phyloP scores from a whole-genome alignment of 1,139 yeast species.

The Lodderomyces beijingensis region DNA sequence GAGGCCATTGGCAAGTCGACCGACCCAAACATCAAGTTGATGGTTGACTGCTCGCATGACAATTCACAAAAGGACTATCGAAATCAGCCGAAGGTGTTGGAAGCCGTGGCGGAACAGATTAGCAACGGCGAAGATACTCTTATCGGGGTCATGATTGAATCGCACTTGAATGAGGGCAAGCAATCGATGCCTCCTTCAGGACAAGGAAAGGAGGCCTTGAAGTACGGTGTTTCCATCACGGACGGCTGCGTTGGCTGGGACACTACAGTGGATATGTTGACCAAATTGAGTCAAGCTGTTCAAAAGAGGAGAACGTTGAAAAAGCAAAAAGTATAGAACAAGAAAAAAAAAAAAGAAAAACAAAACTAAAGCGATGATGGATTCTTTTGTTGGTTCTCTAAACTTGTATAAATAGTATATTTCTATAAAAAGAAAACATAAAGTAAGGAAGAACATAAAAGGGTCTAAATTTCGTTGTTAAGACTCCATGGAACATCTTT shows the following conservation, averaged over 20 bases:
- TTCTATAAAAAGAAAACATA: no score
- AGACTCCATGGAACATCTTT: conserved; percentile 9
- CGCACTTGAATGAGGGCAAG: conserved; percentile 86
- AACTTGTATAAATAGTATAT: no score
- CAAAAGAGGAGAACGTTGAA: conserved; percentile 59
- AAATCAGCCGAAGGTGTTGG: conserved; percentile 93
- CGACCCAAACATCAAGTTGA: conserved; percentile 62
- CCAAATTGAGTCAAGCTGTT: conserved; percentile 72
- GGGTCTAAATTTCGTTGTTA: no score
- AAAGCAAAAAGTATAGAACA: conserved; percentile 7
- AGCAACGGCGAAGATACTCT: conserved; percentile 69
- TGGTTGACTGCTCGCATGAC: conserved; percentile 98
- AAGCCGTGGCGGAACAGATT: conserved; percentile 72
- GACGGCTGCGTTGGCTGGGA: conserved; percentile 96
- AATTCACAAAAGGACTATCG: conserved; percentile 85
- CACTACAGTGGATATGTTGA: conserved; percentile 69
- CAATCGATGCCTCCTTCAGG: conserved; percentile 71
- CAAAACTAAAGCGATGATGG: no score
- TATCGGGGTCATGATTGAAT: conserved; percentile 96
- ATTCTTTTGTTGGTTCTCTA: not conserved
- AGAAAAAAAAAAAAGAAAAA: no score
- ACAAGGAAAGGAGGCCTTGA: conserved; percentile 67
- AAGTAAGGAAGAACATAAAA: no score
- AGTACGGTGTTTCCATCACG: conserved; percentile 92
- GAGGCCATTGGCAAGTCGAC: conserved; percentile 58